Evolutionary conservation across 2,329 filamentous ascomycete species (phyloP), one percentile per base, ranked within the genome.

Genomic region (Chaetothyriales sp.): DNA sequence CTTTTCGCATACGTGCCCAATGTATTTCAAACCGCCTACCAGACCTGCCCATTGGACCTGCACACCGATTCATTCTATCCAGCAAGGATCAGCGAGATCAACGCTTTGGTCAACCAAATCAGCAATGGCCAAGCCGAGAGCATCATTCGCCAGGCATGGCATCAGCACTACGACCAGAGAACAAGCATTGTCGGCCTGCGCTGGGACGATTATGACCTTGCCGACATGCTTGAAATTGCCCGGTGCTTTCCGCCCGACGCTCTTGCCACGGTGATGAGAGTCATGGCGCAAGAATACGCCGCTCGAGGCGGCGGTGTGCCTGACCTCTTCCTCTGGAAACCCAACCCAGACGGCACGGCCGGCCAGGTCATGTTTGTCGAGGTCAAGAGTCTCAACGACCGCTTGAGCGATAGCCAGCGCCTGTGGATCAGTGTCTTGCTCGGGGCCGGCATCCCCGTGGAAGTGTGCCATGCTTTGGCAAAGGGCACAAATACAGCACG

Each of bases 391-490:
- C 83, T 82, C 65, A 95, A 95, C 68, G 92, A 98, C 73, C 81
- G 89, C 43, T 72, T 98, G 63, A 97, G 90, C 68, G 92, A 98
- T 72, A 94, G 89, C 18, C 92, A 98, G 71, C 75, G 92, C 60
- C 76, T 98, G 59, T 98, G 92, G 92, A 95, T 97, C 62, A 87
- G 97, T 73, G 88, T 95, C 6, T 75, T 98, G 50, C 84, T 82
- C 6, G 83, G 84, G 1, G 89, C 89, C 1, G 90, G 92, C 2
- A 77, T 97, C 43, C 79, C 77, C 59, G 90, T 97, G 25, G 89
- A 94, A 61, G 73, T 97, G 58, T 94, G 79, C 59, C 76, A 80
- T 67, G 80, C 78, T 20, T 73, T 81, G 58, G 78, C 80, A 5
- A 73, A 67, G 58, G 77, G 44, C 10, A 22, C 18, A 15, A 5